phyloP scores from a whole-genome alignment of 2,329 filamentous ascomycete species.

The Ophiostoma ips region DNA sequence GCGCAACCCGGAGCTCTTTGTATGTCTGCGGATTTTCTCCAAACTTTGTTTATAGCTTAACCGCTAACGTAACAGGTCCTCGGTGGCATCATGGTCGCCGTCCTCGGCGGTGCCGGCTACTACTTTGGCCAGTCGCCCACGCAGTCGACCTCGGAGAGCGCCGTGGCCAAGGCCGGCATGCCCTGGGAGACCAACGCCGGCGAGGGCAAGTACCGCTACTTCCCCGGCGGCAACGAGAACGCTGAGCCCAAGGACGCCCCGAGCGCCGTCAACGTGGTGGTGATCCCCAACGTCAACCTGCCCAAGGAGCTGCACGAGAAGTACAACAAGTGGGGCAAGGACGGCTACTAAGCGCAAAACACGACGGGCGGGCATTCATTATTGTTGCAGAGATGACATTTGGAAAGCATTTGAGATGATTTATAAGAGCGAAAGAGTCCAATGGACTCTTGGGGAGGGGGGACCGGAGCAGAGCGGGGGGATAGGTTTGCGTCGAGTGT shows the following conservation, averaged over 20 bases:
- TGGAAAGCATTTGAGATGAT: background rate
- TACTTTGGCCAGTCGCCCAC: slow-evolving; percentile 83
- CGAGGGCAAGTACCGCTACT: slow-evolving; percentile 61
- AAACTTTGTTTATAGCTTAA: slow-evolving; percentile 9
- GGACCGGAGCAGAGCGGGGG: too few species aligned
- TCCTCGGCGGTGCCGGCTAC: slow-evolving; percentile 79
- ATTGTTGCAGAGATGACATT: too few species aligned
- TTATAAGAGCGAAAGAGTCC: background rate
- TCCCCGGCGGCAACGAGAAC: slow-evolving; percentile 70
- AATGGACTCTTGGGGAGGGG: background rate
- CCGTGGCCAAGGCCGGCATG: slow-evolving; percentile 64
- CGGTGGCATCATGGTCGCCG: slow-evolving; percentile 76
- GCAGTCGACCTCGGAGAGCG: slow-evolving; percentile 64
- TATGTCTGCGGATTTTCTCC: slow-evolving; percentile 20
- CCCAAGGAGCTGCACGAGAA: slow-evolving; percentile 89
- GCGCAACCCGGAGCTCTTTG: slow-evolving; percentile 35
- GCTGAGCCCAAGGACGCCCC: slow-evolving; percentile 75
- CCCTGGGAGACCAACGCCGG: slow-evolving; percentile 68
- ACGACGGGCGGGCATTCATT: background rate
- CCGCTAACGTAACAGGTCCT: slow-evolving; percentile 51
- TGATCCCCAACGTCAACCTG: slow-evolving; percentile 84
- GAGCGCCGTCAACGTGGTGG: slow-evolving; percentile 86
- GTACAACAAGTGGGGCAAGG: slow-evolving; percentile 99
- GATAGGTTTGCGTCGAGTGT: background rate
- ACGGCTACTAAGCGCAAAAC: slow-evolving; percentile 54